Conservation (phyloP, 495 filamentous ascomycete genomes). For the Ramalina intermedia region DNA sequence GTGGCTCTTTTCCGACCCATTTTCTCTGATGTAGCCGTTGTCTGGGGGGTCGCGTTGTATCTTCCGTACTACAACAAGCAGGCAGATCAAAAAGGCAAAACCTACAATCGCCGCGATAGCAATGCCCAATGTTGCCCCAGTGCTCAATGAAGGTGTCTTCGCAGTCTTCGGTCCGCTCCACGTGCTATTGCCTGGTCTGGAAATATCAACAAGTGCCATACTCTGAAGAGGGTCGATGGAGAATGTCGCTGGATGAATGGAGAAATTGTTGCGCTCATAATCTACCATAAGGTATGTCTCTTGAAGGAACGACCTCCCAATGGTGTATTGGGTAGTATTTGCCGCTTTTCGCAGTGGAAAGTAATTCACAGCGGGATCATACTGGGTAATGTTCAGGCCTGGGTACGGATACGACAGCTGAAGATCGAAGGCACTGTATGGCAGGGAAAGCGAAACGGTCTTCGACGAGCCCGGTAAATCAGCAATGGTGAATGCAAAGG, state of each 20-base stretch:
- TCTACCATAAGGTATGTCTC: conserved; percentile 55
- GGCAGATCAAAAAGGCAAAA: not conserved
- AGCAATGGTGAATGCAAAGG: conserved; percentile 44
- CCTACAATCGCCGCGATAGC: conserved; percentile 1
- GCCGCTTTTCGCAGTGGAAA: conserved; percentile 44
- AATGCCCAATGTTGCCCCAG: conserved; percentile 3
- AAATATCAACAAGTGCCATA: conserved; percentile 34
- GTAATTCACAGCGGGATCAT: conserved; percentile 30
- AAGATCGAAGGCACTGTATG: conserved; percentile 49
- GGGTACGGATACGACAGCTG: conserved; percentile 41
- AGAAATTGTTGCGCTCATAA: conserved; percentile 45
- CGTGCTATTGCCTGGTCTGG: conserved; percentile 28
- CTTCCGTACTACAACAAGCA: not conserved
- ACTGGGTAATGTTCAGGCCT: conserved; percentile 13
- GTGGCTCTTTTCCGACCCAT: not conserved
- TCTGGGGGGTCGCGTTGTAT: not conserved
- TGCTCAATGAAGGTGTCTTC: not conserved
- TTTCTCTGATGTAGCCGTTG: not conserved
- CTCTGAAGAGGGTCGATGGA: conserved; percentile 28
- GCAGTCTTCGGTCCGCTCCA: conserved; percentile 21
- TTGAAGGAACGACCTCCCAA: conserved; percentile 57
- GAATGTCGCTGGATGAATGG: conserved; percentile 41
- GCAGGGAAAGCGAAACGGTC: conserved; percentile 46
- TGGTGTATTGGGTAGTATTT: conserved; percentile 40
- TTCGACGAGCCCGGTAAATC: conserved; percentile 26